Evolutionary conservation across 768 basidiomycete species (phyloP).

Genomic region (Leucosporidium yakuticum): DNA sequence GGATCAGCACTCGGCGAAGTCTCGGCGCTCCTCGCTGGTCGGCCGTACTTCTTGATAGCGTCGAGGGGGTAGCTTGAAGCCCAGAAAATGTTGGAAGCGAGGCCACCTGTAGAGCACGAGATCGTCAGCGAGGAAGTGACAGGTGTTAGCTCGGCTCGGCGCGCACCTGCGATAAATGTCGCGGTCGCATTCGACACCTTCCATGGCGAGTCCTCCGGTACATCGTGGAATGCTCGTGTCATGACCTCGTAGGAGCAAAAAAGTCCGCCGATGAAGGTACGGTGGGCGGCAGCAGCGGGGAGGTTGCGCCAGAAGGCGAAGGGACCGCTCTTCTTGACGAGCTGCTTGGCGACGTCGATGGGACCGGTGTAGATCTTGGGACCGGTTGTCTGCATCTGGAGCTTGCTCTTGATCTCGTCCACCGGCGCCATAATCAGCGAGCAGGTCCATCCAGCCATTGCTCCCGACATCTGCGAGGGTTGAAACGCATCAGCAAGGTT

Average conservation of each 20-base stretch:
- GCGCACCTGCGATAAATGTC: slow-evolving; percentile 57
- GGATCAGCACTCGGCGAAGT: slow-evolving; percentile 16
- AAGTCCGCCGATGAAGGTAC: slow-evolving; percentile 55
- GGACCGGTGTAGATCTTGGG: slow-evolving; percentile 16
- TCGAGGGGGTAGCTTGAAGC: slow-evolving; percentile 61
- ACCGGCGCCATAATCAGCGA: slow-evolving; percentile 51
- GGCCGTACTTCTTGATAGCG: slow-evolving; percentile 69
- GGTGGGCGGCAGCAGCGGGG: slow-evolving; percentile 63
- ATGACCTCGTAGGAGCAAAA: slow-evolving; percentile 18
- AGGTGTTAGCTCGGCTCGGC: too few relatives aligned
- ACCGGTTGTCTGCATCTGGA: slow-evolving; percentile 57
- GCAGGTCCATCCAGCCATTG: slow-evolving; percentile 62
- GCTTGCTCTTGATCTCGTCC: slow-evolving; percentile 43
- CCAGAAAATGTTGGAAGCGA: background rate
- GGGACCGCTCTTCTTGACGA: slow-evolving; percentile 58
- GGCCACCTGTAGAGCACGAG: background rate
- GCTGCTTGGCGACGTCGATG: slow-evolving; percentile 57
- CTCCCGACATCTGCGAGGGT: slow-evolving; percentile 53
- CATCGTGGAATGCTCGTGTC: background rate
- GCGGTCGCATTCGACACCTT: slow-evolving; percentile 59
- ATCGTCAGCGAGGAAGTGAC: too few relatives aligned
- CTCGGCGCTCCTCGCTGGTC: too few relatives aligned
- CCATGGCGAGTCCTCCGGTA: background rate
- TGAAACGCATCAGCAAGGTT: too few relatives aligned
- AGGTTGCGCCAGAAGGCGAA: slow-evolving; percentile 70